Evolutionary conservation across 768 basidiomycete species (phyloP).

Genomic region (Tubosaeta sp.): DNA sequence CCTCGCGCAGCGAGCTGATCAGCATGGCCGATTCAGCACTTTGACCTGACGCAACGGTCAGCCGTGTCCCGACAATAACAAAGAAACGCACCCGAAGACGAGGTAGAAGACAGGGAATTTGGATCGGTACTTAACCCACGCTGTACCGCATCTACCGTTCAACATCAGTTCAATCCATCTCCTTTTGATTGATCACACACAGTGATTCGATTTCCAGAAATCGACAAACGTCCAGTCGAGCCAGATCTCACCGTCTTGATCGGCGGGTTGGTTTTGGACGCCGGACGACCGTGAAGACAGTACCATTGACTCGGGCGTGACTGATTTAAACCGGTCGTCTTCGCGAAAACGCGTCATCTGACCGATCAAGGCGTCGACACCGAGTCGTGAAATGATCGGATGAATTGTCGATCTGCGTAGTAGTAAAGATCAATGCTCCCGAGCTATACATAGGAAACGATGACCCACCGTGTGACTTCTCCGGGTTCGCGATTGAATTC

Average conservation of each 20-base stretch:
- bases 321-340: constrained; percentile 87
- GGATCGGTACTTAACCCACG: constrained; percentile 69
- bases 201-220: constrained; percentile 98
- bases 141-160: constrained; percentile 62
- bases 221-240: constrained; percentile 98
- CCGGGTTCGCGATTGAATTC: constrained; percentile 96
- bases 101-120: constrained; percentile 52
- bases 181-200: constrained; percentile 43
- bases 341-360: constrained; percentile 86
- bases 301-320: constrained; percentile 83
- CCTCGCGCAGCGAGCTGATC: constrained; percentile 78
- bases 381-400: constrained; percentile 85
- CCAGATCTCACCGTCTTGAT: constrained; percentile 49
- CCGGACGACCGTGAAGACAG: constrained; percentile 41
- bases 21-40: constrained; percentile 77
- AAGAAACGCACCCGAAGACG: constrained; percentile 45
- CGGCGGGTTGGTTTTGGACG: background rate
- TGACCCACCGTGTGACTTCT: constrained; percentile 80
- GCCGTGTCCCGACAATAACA: background rate
- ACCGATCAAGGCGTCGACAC: constrained; percentile 83
- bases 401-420: constrained; percentile 71
- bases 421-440: background rate
- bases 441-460: background rate
- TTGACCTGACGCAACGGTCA: constrained; percentile 40
- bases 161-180: background rate